phyloP scores from a whole-genome alignment of 2,329 filamentous ascomycete genomes.

The Diatrype stigma region DNA sequence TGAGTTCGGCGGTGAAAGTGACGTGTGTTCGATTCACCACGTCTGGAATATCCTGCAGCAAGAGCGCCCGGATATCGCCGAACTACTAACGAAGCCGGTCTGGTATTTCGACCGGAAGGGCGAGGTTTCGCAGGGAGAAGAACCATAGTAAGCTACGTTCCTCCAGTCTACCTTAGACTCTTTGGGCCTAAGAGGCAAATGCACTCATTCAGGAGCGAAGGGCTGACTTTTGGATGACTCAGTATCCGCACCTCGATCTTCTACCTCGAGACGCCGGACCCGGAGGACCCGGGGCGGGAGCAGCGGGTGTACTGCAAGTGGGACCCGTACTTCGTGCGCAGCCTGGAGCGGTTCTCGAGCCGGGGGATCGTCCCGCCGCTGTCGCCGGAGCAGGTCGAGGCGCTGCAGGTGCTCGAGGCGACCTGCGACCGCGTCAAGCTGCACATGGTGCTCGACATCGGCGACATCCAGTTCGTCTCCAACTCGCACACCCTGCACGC shows the following conservation, averaged over 20 bases:
- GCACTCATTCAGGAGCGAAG: too few species aligned
- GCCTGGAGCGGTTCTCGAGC: conserved; percentile 69
- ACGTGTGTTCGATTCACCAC: conserved; percentile 72
- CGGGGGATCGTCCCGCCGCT: conserved; percentile 68
- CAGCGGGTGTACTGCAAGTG: conserved; percentile 76
- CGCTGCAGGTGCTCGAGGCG: conserved; percentile 66
- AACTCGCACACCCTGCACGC: conserved; percentile 81
- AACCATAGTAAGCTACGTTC: conserved; percentile 49
- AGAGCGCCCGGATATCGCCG: conserved; percentile 73
- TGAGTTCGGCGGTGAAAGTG: conserved; percentile 76
- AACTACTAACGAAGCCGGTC: conserved; percentile 68
- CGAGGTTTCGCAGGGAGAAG: conserved; percentile 69
- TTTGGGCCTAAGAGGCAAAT: too few species aligned
- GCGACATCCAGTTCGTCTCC: conserved; percentile 82
- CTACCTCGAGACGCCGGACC: conserved; percentile 62
- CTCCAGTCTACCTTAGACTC: not conserved
- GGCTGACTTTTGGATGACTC: not conserved
- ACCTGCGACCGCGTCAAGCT: conserved; percentile 69
- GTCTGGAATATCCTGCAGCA: conserved; percentile 77
- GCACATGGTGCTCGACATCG: conserved; percentile 82
- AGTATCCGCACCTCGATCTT: conserved; percentile 65
- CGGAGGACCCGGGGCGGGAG: conserved; percentile 42
- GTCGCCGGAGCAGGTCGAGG: conserved; percentile 63
- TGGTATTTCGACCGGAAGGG: conserved; percentile 95
- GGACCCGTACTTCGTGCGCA: conserved; percentile 85